Conservation (phyloP, 805 yeast genomes). For the Ogataea minuta region DNA sequence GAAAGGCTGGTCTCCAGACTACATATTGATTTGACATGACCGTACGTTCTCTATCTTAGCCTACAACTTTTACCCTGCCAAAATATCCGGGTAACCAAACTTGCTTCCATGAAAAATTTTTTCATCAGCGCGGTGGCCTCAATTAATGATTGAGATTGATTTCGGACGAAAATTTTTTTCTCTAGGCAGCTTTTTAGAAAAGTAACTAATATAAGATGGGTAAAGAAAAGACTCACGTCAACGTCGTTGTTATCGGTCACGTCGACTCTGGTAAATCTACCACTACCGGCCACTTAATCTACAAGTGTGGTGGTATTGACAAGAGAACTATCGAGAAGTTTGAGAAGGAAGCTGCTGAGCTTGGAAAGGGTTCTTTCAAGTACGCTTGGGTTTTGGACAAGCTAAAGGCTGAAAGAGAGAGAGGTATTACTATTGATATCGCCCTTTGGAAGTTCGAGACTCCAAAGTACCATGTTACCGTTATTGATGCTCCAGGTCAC, state of each 20-base stretch:
- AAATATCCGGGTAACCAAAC: slow-evolving; percentile 8
- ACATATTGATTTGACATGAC: too few relatives aligned
- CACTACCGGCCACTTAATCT: slow-evolving; percentile 98
- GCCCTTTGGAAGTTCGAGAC: slow-evolving; percentile 90
- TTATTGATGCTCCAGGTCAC: slow-evolving; percentile 95
- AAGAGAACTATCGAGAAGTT: slow-evolving; percentile 98
- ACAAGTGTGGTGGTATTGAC: slow-evolving; percentile 99
- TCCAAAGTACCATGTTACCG: slow-evolving; percentile 58
- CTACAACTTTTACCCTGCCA: slow-evolving; percentile 5
- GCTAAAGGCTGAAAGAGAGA: slow-evolving; percentile 92
- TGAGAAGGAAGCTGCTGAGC: slow-evolving; percentile 97
- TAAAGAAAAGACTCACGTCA: slow-evolving; percentile 96
- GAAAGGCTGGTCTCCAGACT: too few relatives aligned
- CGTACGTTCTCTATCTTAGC: too few relatives aligned
- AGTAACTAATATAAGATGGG: slow-evolving; percentile 44
- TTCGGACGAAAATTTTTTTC: slow-evolving; percentile 4
- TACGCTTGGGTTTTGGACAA: slow-evolving; percentile 98
- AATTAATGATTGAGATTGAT: neutral
- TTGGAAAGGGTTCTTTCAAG: slow-evolving; percentile 96
- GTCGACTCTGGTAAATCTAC: slow-evolving; percentile 99
- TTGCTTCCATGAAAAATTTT: slow-evolving; percentile 5
- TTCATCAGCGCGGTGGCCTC: neutral
- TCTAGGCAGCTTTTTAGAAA: slow-evolving; percentile 1
- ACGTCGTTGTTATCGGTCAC: slow-evolving; percentile 99
- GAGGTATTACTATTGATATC: slow-evolving; percentile 95